Evolutionary conservation across 495 filamentous ascomycete genomes (phyloP).

Genomic region (Penicilliopsis zonata): DNA sequence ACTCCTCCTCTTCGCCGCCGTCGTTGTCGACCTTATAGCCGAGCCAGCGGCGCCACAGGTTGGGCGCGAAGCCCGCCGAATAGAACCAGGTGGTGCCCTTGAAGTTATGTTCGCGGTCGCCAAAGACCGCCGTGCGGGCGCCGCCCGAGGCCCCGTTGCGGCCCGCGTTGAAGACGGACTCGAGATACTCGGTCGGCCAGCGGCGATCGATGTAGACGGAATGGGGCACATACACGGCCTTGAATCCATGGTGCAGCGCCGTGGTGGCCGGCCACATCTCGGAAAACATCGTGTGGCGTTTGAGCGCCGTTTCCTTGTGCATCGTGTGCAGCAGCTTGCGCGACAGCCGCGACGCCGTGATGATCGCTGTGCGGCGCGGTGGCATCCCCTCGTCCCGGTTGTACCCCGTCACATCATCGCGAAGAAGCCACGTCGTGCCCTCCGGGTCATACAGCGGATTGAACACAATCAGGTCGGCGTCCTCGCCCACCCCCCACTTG

Average conservation of each 20-base stretch:
- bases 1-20: slow-evolving; percentile 73
- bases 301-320: slow-evolving; percentile 74
- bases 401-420: slow-evolving; percentile 84
- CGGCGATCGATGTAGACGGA: slow-evolving; percentile 81
- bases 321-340: slow-evolving; percentile 71
- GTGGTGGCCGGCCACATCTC: slow-evolving; percentile 91
- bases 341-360: slow-evolving; percentile 73
- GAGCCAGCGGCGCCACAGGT: slow-evolving; percentile 79
- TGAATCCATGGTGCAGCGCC: slow-evolving; percentile 86
- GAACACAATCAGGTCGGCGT: slow-evolving; percentile 86
- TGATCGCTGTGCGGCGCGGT: slow-evolving; percentile 78
- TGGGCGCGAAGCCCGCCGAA: slow-evolving; percentile 71
- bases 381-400: slow-evolving; percentile 53
- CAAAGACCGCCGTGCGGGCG: slow-evolving; percentile 61
- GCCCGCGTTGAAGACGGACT: slow-evolving; percentile 74
- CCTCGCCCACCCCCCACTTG: slow-evolving; percentile 81
- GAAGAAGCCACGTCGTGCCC: slow-evolving; percentile 76
- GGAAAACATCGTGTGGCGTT: slow-evolving; percentile 81
- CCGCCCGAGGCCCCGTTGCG: slow-evolving; percentile 69
- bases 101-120: slow-evolving; percentile 85
- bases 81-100: slow-evolving; percentile 89
- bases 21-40: slow-evolving; percentile 75
- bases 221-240: slow-evolving; percentile 89
- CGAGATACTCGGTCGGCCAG: slow-evolving; percentile 75
- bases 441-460: slow-evolving; percentile 90